Evolutionary conservation across 805 yeast species (phyloP), one percentile per base, ranked within the genome.

Genomic region (Candida michaelii): DNA sequence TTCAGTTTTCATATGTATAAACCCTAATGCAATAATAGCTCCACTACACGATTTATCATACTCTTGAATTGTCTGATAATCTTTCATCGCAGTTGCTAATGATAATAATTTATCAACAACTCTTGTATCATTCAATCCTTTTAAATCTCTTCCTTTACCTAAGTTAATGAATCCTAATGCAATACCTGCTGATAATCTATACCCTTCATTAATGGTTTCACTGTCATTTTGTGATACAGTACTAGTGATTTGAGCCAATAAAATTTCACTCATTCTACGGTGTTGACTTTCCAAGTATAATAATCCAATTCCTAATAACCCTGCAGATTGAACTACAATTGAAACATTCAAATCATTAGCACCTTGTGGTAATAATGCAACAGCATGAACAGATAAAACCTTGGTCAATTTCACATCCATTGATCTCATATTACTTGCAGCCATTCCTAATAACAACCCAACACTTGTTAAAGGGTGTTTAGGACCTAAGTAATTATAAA

Each of bases 381-480:
- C 89, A 11, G 93, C 87, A 61, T 93, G 99, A 13, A 93, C 97
- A 5, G 96, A 84, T 31, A 93, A 66, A 0, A 93, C 96, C 56
- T 89, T 91, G 0, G 97, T 89, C 36, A 93, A 67, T 53, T 89
- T 89, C 34, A 82, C 71, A 65, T 93, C 90, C 88, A 85, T 85
- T 0, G 90, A 71, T 2, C 97, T 90, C 50, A 72, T 72, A 45
- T 82, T 68, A 62, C 97, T 87, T 0, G 97, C 97, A 14, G 97
- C 81, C 88, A 91, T 84, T 1, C 99, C 99, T 13, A 93, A 63
- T 27, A 93, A 66, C 34, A 93, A 69, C 0, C 97, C 98, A 27
- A 89, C 82, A 59, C 96, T 87, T 0, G 96, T 87, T 30, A 76
- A 76, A 3, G 84, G 78, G 54, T 87, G 89, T 50, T 93, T 90